Base-by-base conservation (phyloP, 2,329 filamentous ascomycete species). In the Aspergillus pseudonomiae region DNA sequence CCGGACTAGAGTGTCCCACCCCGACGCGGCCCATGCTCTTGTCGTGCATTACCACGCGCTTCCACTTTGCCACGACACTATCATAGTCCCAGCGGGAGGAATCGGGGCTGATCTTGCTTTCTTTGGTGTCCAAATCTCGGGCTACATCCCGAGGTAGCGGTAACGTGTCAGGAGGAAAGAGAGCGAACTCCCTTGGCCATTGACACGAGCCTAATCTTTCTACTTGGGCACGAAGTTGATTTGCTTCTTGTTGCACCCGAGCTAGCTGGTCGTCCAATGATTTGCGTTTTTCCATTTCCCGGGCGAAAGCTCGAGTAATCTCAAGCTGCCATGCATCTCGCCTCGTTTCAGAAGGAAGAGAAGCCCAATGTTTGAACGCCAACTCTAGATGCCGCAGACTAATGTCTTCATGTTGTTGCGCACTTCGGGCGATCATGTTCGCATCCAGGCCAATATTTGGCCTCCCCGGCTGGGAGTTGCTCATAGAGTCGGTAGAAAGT, bases 281-380 rank as follows among this genome's bases (percentile, higher is more conserved):
- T 63, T 79, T 77, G 36, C 80, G 79, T 61, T 77, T 80, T 60
- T 83, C 80, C 46, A 75, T 66, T 63, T 83, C 81, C 3, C 76
- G 74, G 11, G 76, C 80, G 65, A 80, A 83, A n/a, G 81, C 80
- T 57, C 81, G 77, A 10, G 77, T 78, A 59, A 82, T 77, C 59
- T 83, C 82, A 6, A 82, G 73, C 54, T 80, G 80, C 82, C 82
- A 84, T 19, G 74, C 64, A 24, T 82, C 77, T 59, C 72, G 74
- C 59, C 85, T 84, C 26, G 86, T 83, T 41, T 86, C 84, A 2
- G 76, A 67, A 0, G 88, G 78, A 30, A 95, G 81, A 1, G 82
- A 82, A 58, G 86, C 86, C 94, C 94, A 98, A 48, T 92, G 89
- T 7, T 85, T 84, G 74, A 89, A 96, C 0, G 92, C 89, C 16